phyloP scores from a whole-genome alignment of 495 filamentous ascomycete species.

The Bombardia bombarda region DNA sequence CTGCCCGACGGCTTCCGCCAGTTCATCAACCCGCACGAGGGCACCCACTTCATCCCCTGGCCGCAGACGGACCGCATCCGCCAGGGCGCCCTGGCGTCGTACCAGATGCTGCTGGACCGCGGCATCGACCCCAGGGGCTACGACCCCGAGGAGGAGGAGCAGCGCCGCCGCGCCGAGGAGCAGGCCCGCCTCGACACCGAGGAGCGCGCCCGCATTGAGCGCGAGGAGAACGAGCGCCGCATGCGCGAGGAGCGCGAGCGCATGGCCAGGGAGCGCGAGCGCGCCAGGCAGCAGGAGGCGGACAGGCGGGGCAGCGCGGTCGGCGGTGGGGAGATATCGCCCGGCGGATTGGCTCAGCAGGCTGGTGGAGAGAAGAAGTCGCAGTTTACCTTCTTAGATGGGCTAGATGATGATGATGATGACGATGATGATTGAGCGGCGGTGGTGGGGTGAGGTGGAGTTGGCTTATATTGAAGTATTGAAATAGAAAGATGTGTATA shows the following conservation, averaged over 20 bases:
- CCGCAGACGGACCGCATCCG: slow-evolving; percentile 56
- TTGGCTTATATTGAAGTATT: too few relatives aligned
- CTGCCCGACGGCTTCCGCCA: slow-evolving; percentile 33
- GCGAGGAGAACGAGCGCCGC: slow-evolving; percentile 32
- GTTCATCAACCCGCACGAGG: slow-evolving; percentile 44
- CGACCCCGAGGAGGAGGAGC: slow-evolving; percentile 44
- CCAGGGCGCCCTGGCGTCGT: slow-evolving; percentile 51
- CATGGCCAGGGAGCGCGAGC: slow-evolving; percentile 28
- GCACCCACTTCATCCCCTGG: slow-evolving; percentile 57
- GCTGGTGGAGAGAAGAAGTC: slow-evolving; percentile 20
- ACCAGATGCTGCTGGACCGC: slow-evolving; percentile 48
- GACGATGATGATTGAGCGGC: slow-evolving; percentile 23
- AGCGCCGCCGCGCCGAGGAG: slow-evolving; percentile 31
- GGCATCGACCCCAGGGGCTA: slow-evolving; percentile 49
- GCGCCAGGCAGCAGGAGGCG: slow-evolving; percentile 36
- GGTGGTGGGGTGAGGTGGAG: too few relatives aligned
- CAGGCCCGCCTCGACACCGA: slow-evolving; percentile 28
- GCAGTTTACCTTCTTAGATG: slow-evolving; percentile 45
- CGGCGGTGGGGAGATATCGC: slow-evolving; percentile 3
- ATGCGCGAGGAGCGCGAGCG: slow-evolving; percentile 29
- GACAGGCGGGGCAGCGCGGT: slow-evolving; percentile 30
- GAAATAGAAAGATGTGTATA: too few relatives aligned
- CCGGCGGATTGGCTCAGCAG: neutral
- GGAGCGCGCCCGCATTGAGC: slow-evolving; percentile 35
- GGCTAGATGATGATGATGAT: slow-evolving; percentile 47